A percentile compares a stretch with the other conserved stretches of the same genome.
These are phyloP conservation scores for Coemansia sp. DNA, from an alignment of 371 early-diverging fungal species.

Conservation along the genomic window DNA sequence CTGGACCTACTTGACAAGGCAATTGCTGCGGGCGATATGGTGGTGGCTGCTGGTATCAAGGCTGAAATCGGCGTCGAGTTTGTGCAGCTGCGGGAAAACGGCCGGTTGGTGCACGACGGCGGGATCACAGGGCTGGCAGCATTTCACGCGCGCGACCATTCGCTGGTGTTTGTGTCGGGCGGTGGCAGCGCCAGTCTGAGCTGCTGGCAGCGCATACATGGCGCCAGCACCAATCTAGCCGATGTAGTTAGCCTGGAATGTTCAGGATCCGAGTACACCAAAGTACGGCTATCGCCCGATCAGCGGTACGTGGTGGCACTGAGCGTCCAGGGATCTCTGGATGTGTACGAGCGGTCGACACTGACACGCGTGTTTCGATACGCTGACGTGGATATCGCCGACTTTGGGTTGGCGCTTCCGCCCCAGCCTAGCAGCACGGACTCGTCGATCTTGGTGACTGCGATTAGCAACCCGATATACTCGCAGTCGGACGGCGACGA, in stretches of 20 bases:
- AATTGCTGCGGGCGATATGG: slow-evolving; percentile 27
- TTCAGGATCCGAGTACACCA: slow-evolving; percentile 24
- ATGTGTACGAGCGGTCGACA: slow-evolving; percentile 41
- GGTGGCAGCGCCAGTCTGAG: slow-evolving; percentile 32
- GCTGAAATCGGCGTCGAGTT: slow-evolving; percentile 24
- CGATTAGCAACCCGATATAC: slow-evolving; percentile 18
- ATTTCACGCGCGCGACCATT: slow-evolving; percentile 5
- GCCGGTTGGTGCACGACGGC: slow-evolving; percentile 7
- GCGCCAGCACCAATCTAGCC: slow-evolving; percentile 11
- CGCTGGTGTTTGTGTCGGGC: slow-evolving; percentile 23
- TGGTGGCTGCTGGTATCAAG: slow-evolving; percentile 17
- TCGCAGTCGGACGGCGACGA: not conserved
- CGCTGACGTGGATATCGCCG: slow-evolving; percentile 10
- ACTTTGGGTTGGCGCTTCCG: slow-evolving; percentile 27
- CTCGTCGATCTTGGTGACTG: slow-evolving; percentile 12
- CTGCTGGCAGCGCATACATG: slow-evolving; percentile 24
- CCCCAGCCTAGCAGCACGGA: not conserved
- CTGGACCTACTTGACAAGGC: slow-evolving; percentile 24
- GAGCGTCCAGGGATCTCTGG: slow-evolving; percentile 21
- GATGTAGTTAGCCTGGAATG: slow-evolving; percentile 27
- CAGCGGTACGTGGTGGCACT: slow-evolving; percentile 34
- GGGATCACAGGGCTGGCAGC: slow-evolving; percentile 24
- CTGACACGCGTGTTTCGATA: slow-evolving; percentile 45
- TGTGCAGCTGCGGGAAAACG: slow-evolving; percentile 2
- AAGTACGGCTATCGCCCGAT: slow-evolving; percentile 19